A percentile compares a stretch with the other conserved stretches of the same genome.
Conservation (phyloP, 305 asterid genomes). For the Rubia peregrina region DNA sequence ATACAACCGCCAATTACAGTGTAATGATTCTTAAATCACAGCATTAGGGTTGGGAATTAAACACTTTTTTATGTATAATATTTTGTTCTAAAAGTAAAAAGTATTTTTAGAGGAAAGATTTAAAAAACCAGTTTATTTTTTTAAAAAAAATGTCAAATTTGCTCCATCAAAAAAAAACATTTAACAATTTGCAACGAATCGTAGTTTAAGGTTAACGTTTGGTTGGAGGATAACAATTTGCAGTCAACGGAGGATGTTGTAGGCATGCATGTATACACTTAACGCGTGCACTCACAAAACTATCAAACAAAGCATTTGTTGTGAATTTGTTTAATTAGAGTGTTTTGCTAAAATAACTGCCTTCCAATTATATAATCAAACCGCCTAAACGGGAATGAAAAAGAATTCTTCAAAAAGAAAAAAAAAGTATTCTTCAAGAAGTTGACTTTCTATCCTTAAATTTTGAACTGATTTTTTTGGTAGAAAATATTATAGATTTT, state of each 20-base stretch:
- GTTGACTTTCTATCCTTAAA: not conserved
- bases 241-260: not conserved
- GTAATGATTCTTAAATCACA: no score
- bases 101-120: no score
- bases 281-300: not conserved
- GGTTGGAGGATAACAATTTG: not conserved
- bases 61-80: no score
- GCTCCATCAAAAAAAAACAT: no score
- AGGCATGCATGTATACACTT: not conserved
- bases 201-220: not conserved
- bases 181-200: no score
- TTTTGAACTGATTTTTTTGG: no score
- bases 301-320: not conserved
- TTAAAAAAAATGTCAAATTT: no score
- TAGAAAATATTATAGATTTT: no score
- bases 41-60: no score
- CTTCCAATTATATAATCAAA: not conserved
- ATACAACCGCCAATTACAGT: no score
- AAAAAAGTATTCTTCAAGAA: not conserved
- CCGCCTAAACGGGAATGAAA: not conserved
- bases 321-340: not conserved
- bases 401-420: not conserved
- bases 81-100: no score
- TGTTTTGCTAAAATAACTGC: not conserved
- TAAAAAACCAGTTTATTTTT: no score